Base-by-base conservation (phyloP, 192 early-diverging fungal genomes). In the Neocallimastix lanati region DNA sequence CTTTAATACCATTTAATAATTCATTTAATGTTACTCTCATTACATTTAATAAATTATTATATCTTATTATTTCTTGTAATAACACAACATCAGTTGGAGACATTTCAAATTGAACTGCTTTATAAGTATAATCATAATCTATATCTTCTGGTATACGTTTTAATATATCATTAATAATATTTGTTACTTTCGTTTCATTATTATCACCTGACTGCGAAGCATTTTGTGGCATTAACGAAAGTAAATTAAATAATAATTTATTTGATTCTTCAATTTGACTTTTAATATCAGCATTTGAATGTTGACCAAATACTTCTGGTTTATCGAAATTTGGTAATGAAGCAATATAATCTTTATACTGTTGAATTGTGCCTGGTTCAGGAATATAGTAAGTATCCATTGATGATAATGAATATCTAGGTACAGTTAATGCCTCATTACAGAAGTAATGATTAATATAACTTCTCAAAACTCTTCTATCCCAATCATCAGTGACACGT, bases 271-370 rank as follows among this genome's bases (percentile, higher is more conserved):
- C 38, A 78, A 90, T 90, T 81, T 90, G 89, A 78, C 83, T 85
- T 7, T 88, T 86, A 77, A 90, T 90, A 81, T 90, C 89, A 9
- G 89, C 89, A 81, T 90, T 90, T 29, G 88, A 85, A 82, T 90
- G 89, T 83, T 90, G 88, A 2, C 89, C 89, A 89, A 90, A 90
- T 0, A 90, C 85, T 80, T 90, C 89, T 14, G 89, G 89, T 80
- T 89, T 88, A 81, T 90, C 89, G 76, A 84, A 85, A 2, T 40
- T 78, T 29, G 89, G 89, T 28, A 90, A 82, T 28, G 85, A 77
- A 36, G 82, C 80, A 27, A 90, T 85, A 76, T 90, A 90, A n/a
- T 90, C 89, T 12, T 84, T 67, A 28, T 86, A 84, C 18, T 28
- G 77, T 35, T 76, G 78, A 28, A 90, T 77, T 25, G 86, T 86